Conservation (phyloP, 192 early-diverging fungal genomes). For the Coemansia sp. region DNA sequence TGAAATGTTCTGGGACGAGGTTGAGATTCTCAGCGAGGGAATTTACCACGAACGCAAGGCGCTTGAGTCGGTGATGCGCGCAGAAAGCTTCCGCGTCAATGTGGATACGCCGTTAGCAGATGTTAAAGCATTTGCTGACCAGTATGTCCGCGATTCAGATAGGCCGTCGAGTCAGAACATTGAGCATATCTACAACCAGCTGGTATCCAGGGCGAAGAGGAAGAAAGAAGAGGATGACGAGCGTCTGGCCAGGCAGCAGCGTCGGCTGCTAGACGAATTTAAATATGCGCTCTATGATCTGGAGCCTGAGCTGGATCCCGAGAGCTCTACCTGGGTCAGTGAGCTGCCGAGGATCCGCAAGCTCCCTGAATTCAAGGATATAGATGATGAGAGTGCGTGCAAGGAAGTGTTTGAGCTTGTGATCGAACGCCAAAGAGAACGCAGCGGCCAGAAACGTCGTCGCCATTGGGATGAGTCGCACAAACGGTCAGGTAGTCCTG, state of each 20-base stretch:
- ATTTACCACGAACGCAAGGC: constrained; percentile 67
- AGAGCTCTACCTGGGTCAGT: constrained; percentile 67
- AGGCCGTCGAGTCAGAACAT: constrained; percentile 5
- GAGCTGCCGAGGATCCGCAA: constrained; percentile 36
- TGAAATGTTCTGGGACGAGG: constrained; percentile 92
- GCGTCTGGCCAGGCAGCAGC: constrained; percentile 64
- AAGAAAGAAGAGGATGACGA: constrained; percentile 71
- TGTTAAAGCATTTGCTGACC: constrained; percentile 46
- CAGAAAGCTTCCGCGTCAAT: constrained; percentile 21
- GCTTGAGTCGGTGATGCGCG: constrained; percentile 54
- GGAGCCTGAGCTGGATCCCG: constrained; percentile 59
- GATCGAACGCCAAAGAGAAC: constrained; percentile 63
- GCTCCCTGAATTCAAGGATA: constrained; percentile 61
- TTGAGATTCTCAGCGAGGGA: constrained; percentile 78
- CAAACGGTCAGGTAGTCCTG: constrained; percentile 39
- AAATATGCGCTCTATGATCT: constrained; percentile 70
- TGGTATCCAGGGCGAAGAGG: constrained; percentile 60
- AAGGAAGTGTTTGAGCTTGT: constrained; percentile 75
- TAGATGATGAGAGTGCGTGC: constrained; percentile 66
- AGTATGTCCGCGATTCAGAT: not conserved
- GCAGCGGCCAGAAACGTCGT: constrained; percentile 1
- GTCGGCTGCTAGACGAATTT: constrained; percentile 77
- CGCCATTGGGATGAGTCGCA: constrained; percentile 20
- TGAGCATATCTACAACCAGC: constrained; percentile 49
- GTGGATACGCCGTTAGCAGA: constrained; percentile 17